A percentile compares a stretch with the other conserved stretches of the same genome.
These are phyloP conservation scores for Wallacemonas collosoma DNA, from an alignment of 208 protist species.

Conservation along the genomic window DNA sequence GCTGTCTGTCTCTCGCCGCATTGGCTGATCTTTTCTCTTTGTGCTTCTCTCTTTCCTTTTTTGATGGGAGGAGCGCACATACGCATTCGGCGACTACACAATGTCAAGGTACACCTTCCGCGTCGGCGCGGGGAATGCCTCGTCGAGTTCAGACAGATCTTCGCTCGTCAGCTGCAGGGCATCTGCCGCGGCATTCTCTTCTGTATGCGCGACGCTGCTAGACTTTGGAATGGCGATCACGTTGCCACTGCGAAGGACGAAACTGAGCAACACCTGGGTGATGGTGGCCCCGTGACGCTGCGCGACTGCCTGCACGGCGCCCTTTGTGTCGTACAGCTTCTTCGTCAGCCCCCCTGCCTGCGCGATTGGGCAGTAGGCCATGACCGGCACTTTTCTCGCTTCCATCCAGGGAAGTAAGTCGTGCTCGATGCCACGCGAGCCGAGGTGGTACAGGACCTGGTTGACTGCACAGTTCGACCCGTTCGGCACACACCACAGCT, in stretches of 20 bases:
- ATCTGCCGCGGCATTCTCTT: conserved; percentile 61
- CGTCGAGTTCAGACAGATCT: conserved; percentile 31
- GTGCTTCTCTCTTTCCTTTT: neutral
- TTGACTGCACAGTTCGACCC: conserved; percentile 69
- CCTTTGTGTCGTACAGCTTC: conserved; percentile 45
- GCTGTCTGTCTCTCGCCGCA: too few species aligned
- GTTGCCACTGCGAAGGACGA: conserved; percentile 31
- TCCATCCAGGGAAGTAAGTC: conserved; percentile 62
- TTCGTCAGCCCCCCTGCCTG: conserved; percentile 57
- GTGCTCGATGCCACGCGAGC: conserved; percentile 72
- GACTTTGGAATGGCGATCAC: conserved; percentile 66
- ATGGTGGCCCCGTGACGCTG: conserved; percentile 33
- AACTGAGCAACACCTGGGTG: conserved; percentile 41
- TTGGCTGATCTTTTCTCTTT: neutral
- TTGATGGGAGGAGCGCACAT: neutral
- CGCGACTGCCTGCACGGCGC: conserved; percentile 38
- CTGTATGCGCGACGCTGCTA: conserved; percentile 53
- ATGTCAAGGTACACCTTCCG: conserved; percentile 37
- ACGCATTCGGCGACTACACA: conserved; percentile 17
- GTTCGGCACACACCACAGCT: conserved; percentile 50
- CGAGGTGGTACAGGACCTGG: conserved; percentile 84
- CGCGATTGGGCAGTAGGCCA: conserved; percentile 83
- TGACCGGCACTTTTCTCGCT: conserved; percentile 55
- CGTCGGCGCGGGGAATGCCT: conserved; percentile 36
- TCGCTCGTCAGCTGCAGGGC: conserved; percentile 37